phyloP scores from a whole-genome alignment of 169 alveolate genomes.

The Eimeria falciformis region DNA sequence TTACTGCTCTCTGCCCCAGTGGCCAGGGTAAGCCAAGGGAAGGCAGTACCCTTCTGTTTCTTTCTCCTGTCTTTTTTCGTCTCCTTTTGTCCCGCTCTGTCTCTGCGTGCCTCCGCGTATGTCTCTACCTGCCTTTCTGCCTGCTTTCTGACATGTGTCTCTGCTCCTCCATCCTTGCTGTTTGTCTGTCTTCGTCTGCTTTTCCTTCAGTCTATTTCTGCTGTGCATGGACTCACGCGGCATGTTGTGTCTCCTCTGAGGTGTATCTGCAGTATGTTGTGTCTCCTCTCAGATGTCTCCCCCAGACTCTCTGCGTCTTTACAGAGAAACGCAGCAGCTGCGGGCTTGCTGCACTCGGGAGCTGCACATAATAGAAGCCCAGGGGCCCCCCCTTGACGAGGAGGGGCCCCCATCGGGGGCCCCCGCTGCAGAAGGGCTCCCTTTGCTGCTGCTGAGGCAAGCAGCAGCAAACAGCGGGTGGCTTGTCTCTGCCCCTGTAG shows the following conservation, averaged over 20 bases:
- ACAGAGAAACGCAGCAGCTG: slow-evolving; percentile 7
- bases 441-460: background rate
- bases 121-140: background rate
- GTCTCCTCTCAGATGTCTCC: background rate
- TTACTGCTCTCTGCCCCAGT: background rate
- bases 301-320: background rate
- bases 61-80: background rate
- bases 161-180: background rate
- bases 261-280: background rate
- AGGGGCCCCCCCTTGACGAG: slow-evolving; percentile 12
- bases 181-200: background rate
- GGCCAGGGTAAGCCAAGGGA: background rate
- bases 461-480: slow-evolving; percentile 12
- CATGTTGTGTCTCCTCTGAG: background rate
- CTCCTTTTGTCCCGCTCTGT: background rate
- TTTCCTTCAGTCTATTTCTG: background rate
- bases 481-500: background rate
- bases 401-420: background rate
- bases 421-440: background rate
- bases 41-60: background rate
- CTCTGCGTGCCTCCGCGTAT: background rate
- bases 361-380: slow-evolving; percentile 9
- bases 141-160: background rate
- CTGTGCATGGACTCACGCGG: background rate
- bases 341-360: background rate